Evolutionary conservation across 2,329 filamentous ascomycete species (phyloP), one percentile per base, ranked within the genome.

Genomic region (Penicillium sclerotiorum): DNA sequence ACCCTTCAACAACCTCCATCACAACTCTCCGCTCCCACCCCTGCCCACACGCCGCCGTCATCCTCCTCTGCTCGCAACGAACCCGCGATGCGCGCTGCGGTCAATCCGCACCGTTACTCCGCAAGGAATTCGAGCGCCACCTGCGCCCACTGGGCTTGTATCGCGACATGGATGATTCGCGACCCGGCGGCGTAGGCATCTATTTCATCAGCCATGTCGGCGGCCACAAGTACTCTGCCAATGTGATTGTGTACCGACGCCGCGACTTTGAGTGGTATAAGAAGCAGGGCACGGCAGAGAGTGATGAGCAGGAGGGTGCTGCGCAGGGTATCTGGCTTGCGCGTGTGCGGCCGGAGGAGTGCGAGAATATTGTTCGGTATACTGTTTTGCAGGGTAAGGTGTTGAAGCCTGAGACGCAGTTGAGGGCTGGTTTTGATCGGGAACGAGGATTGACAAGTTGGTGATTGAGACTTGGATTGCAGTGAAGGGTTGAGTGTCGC

Each of bases 181-280:
- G 94, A 50, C 90, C 92, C 0, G 93, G 93, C 9, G 94, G 94
- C 11, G 93, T 96, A 5, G 93, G 90, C 0, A 89, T 99, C 57
- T 96, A 96, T 74, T 97, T 96, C 68, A 95, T 97, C 66, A 93
- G 86, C 59, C 94, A 99, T 66, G 91, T 96, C 2, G 94, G 94
- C 22, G 94, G 94, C 0, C 94, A 99, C 77, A 96, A 96, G 76
- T 97, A 95, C 74, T 86, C 87, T 39, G 94, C 94, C 22, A 99
- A 99, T 64, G 84, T 97, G 61, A 89, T 99, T 77, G 79, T 99
- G 1, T 97, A 99, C 70, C 82, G 94, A 8, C 80, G 81, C 15
- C 77, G 79, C 7, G 72, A 68, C 54, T 66, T 71, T 20, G 66
- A 70, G 4, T 72, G 69, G 68, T 67, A 68, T 45, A 62, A 62